Evolutionary conservation across 2,329 filamentous ascomycete genomes (phyloP), one percentile per base, ranked within the genome.

Genomic region (Grosmannia serpens): DNA sequence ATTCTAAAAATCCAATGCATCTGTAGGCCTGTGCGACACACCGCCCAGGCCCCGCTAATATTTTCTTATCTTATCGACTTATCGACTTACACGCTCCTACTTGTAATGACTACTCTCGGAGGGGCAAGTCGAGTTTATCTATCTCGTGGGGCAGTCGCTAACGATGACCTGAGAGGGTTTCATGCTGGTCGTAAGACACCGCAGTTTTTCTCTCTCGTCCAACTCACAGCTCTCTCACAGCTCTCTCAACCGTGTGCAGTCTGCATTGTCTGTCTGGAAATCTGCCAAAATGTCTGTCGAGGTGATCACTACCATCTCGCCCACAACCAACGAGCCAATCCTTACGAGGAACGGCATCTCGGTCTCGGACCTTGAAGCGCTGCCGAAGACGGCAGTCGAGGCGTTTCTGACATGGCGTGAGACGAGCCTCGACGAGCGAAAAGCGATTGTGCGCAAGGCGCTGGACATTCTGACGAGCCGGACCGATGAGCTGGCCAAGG

Each of bases 291-390:
- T 86, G 83, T 84, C 83, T 62, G 76, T 80, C 67, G 83, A 86
- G 74, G 75, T 76, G 54, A 77, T 86, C 66, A 85, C 77, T 35
- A 96, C 92, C 64, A 91, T 96, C 72, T 97, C 92, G 3, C 92
- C 92, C 59, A 87, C 83, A 63, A 96, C 91, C 64, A 92, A 94
- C 73, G 84, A 91, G 75, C 79, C 88, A 59, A 83, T 97, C 70
- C 73, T 95, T 64, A 89, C 86, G 61, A 85, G 91, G 64, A 84
- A 85, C 71, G 90, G 89, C 65, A 78, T 87, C 64, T 86, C 88
- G 51, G 73, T 82, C 44, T 74, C 80, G 31, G 88, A 95, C 63
- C 77, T 96, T 55, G 77, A 85, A 55, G 74, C 80, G 59, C 76
- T 96, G n/a, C 86, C 91, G 56, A 77, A 83, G 65, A 79, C 80